Conservation (phyloP, 108 stramenopile species). For the Pseudonitzschia multiseries region DNA sequence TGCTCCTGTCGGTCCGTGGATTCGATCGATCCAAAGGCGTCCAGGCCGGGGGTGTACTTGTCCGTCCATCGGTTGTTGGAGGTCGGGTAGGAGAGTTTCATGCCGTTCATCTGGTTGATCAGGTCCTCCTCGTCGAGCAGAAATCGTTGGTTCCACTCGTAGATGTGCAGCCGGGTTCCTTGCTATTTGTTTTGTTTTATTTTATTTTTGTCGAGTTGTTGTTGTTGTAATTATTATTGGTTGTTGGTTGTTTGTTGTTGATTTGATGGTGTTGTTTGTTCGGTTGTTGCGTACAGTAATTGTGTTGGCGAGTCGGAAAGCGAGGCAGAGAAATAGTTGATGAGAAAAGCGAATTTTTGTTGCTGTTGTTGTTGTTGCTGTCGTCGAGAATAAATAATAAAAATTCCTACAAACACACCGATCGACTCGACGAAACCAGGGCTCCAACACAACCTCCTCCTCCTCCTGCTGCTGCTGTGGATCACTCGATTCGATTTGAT, state of each 20-base stretch:
- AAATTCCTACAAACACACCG: too few relatives aligned
- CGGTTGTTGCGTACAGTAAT: too few relatives aligned
- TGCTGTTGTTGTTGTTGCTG: too few relatives aligned
- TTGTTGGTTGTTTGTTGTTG: too few relatives aligned
- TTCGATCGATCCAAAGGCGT: slow-evolving; percentile 37
- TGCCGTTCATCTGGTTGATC: slow-evolving; percentile 23
- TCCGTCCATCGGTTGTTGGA: slow-evolving; percentile 83
- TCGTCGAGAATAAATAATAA: too few relatives aligned
- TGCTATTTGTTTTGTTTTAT: slow-evolving; percentile 19
- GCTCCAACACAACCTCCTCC: too few relatives aligned
- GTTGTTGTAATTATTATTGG: too few relatives aligned
- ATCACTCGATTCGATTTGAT: too few relatives aligned
- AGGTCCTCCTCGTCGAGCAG: slow-evolving; percentile 45
- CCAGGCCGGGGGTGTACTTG: slow-evolving; percentile 70
- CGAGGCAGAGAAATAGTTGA: neutral
- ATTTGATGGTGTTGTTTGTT: too few relatives aligned
- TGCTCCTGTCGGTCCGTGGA: slow-evolving; percentile 37
- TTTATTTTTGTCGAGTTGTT: neutral
- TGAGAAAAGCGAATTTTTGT: neutral
- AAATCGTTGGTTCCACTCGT: slow-evolving; percentile 74
- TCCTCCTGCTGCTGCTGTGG: too few relatives aligned
- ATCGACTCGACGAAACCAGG: too few relatives aligned
- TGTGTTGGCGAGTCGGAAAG: too few relatives aligned
- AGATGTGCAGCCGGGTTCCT: slow-evolving; percentile 90
- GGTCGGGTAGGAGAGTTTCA: slow-evolving; percentile 60